These are phyloP conservation scores for Ramularia collo-cygni DNA, from an alignment of 2,329 filamentous ascomycete genomes.

Conservation along the genomic window DNA sequence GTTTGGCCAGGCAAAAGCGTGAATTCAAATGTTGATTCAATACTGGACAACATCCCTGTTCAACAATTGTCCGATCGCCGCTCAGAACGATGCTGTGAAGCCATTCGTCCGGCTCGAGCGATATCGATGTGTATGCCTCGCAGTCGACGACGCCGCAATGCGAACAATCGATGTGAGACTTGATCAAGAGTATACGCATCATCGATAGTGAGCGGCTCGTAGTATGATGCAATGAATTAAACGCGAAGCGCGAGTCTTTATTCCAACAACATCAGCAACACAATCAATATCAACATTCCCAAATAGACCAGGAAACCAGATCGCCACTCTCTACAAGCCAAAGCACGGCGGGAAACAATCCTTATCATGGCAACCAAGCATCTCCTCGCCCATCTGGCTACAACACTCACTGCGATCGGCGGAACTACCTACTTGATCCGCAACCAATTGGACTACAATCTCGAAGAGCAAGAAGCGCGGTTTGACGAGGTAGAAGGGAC, in stretches of 20 bases:
- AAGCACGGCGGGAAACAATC: background rate
- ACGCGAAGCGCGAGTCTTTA: background rate
- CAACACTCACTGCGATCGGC: constrained; percentile 13
- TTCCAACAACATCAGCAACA: background rate
- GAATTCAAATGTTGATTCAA: too few species aligned
- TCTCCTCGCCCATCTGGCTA: constrained; percentile 5
- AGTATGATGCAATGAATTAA: constrained; percentile 1
- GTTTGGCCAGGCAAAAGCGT: too few species aligned
- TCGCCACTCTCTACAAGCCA: background rate
- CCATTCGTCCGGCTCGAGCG: too few species aligned
- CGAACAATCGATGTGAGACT: background rate
- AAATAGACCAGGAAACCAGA: background rate
- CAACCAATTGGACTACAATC: constrained; percentile 31
- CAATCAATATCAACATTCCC: background rate
- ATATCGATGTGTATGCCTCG: too few species aligned
- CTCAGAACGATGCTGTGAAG: too few species aligned
- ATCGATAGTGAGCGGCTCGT: constrained; percentile 1
- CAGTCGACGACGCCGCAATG: too few species aligned
- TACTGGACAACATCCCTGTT: too few species aligned
- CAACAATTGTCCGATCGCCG: too few species aligned
- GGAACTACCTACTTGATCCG: constrained; percentile 14
- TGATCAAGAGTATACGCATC: constrained; percentile 1
- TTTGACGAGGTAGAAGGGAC: constrained; percentile 45
- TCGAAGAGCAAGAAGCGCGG: constrained; percentile 43
- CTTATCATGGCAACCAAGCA: constrained; percentile 3